Evolutionary conservation across 2,329 filamentous ascomycete genomes (phyloP), one percentile per base, ranked within the genome.

Genomic region (Fusarium continuum): DNA sequence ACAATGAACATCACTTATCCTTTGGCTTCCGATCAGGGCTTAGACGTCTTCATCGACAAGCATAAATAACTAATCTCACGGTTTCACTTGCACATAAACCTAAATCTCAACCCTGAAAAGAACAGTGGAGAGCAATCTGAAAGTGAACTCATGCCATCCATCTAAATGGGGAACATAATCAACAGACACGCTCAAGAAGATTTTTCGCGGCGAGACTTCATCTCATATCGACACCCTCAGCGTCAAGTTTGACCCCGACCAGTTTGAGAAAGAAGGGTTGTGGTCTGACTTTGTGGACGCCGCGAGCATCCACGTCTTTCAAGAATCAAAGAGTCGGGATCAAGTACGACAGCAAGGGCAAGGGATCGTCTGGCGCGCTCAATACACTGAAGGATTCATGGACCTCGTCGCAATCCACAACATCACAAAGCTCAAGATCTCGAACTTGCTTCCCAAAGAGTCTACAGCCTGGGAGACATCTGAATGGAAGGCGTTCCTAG

Each of bases 331-430:
- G 9, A 4, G 9, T 2, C 19, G 26, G 8, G 28, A 35, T 4
- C 5, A 8, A 5, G 46, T n/a, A 7, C 13, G 29, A 1, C n/a
- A 20, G 0, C 28, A 28, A 11, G 50, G 55, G 8, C 4, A 2
- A 1, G 9, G 13, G 1, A 1, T 34, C 10, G 14, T 32, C 2
- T 60, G 55, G 55, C 45, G 53, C 6, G 16, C 45, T 6, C 45
- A 60, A 9, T 35, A 40, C 35, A 40, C 20, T 6, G 53, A 58
- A 4, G 11, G 52, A 2, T 52, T 43, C 25, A 17, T 9, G 4
- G 17, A 17, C 8, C 7, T 59, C 2, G 20, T 29, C 2, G 9
- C 3, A 3, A 60, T 58, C 6, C 6, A 10, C 2, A 60, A 17
- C 1, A 46, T 60, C 4, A 34, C 5, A 0, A 17, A 4, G 1